phyloP scores from a whole-genome alignment of 768 basidiomycete species.

The Lentinula sp. region DNA sequence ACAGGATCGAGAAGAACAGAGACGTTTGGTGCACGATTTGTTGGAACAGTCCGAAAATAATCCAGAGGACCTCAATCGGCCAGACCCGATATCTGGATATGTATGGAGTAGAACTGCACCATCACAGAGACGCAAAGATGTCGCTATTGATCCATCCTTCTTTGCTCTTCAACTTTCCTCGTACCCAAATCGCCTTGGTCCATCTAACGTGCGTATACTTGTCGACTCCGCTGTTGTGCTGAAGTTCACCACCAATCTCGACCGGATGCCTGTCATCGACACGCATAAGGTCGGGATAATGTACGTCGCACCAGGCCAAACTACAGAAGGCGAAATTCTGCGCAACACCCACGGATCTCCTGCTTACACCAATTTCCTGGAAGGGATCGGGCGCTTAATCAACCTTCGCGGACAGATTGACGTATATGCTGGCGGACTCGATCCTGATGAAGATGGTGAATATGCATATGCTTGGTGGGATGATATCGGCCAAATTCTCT shows the following conservation, averaged over 20 bases:
- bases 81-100: conserved; percentile 77
- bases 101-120: conserved; percentile 86
- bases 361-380: conserved; percentile 89
- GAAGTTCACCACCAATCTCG: conserved; percentile 61
- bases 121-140: conserved; percentile 84
- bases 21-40: conserved; percentile 16
- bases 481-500: conserved; percentile 91
- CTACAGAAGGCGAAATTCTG: conserved; percentile 77
- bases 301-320: conserved; percentile 93
- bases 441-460: conserved; percentile 89
- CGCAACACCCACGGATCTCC: conserved; percentile 90
- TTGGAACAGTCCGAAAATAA: conserved; percentile 15
- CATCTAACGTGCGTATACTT: conserved; percentile 36
- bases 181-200: conserved; percentile 36
- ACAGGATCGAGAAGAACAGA: conserved; percentile 7
- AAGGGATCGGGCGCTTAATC: conserved; percentile 84
- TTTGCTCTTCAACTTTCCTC: conserved; percentile 83
- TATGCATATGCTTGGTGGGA: conserved; percentile 99
- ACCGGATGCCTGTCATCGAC: conserved; percentile 90
- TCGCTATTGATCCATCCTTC: conserved; percentile 79
- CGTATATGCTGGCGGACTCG: conserved; percentile 88
- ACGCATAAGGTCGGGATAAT: conserved; percentile 95
- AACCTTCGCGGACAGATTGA: conserved; percentile 85
- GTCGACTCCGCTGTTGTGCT: conserved; percentile 48
- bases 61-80: conserved; percentile 25